These are phyloP conservation scores for Botrytis cinerea DNA, from an alignment of 2,329 filamentous ascomycete species.

Conservation along the genomic window DNA sequence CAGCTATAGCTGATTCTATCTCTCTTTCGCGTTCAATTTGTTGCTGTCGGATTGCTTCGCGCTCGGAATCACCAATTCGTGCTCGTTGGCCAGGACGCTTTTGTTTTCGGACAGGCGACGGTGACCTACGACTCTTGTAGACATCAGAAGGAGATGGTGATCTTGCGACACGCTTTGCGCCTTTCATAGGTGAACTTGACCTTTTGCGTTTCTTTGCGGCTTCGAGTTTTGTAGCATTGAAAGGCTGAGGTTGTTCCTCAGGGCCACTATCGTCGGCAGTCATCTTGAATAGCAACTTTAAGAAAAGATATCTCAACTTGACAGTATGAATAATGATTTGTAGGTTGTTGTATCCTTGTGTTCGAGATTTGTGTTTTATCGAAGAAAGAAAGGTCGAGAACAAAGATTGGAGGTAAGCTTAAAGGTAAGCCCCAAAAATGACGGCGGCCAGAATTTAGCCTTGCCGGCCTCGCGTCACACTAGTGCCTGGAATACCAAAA, in stretches of 20 bases:
- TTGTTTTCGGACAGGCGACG: slow-evolving; percentile 55
- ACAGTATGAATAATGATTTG: neutral
- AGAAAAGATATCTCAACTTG: neutral
- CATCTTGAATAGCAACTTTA: slow-evolving; percentile 38
- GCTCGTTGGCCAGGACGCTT: slow-evolving; percentile 69
- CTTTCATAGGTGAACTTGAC: slow-evolving; percentile 43
- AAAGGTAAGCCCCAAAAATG: slow-evolving; percentile 10
- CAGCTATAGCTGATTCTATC: slow-evolving; percentile 40
- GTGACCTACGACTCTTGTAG: slow-evolving; percentile 33
- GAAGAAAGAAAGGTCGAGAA: slow-evolving; percentile 6
- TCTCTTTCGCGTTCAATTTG: slow-evolving; percentile 57
- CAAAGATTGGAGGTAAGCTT: slow-evolving; percentile 15
- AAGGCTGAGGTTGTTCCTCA: slow-evolving; percentile 46
- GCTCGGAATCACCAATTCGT: slow-evolving; percentile 66
- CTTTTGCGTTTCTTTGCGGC: slow-evolving; percentile 47
- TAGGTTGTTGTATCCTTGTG: neutral
- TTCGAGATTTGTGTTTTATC: neutral
- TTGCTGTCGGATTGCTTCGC: slow-evolving; percentile 65
- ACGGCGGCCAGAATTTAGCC: slow-evolving; percentile 21
- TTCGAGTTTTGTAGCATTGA: slow-evolving; percentile 47
- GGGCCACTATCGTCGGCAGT: slow-evolving; percentile 33
- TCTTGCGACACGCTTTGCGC: slow-evolving; percentile 36
- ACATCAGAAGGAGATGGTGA: slow-evolving; percentile 36
- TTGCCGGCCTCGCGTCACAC: slow-evolving; percentile 35
- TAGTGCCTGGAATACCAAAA: slow-evolving; percentile 34